These are phyloP conservation scores for Hypoxylon sp. DNA, from an alignment of 2,329 filamentous ascomycete species.

Conservation along the genomic window DNA sequence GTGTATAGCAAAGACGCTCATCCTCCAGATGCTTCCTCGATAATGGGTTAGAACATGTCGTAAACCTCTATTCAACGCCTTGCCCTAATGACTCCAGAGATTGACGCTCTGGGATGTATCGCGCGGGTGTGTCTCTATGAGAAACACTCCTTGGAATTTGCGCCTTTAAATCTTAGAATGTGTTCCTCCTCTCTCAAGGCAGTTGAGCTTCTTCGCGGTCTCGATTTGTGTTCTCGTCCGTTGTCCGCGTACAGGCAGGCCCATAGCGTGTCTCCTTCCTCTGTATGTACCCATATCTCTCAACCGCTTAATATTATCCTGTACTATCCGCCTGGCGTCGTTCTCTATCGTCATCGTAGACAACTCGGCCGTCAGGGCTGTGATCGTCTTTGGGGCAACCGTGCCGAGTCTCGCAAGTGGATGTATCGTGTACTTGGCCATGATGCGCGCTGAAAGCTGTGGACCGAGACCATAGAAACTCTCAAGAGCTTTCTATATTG, in stretches of 20 bases:
- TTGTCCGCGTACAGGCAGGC: constrained; percentile 91
- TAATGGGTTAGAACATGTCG: constrained; percentile 6
- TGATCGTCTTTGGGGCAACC: constrained; percentile 81
- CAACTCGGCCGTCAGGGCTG: constrained; percentile 86
- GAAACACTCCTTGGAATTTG: not conserved
- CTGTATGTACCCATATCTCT: constrained; percentile 93
- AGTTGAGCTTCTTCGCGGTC: constrained; percentile 75
- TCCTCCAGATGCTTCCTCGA: not conserved
- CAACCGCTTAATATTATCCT: constrained; percentile 87
- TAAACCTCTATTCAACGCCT: constrained; percentile 16
- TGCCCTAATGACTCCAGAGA: constrained; percentile 18
- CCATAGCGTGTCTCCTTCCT: constrained; percentile 92
- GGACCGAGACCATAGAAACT: constrained; percentile 89
- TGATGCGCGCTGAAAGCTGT: constrained; percentile 77
- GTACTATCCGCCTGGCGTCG: constrained; percentile 81
- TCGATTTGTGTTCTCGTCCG: constrained; percentile 82
- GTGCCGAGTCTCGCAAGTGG: constrained; percentile 83
- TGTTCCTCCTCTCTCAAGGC: constrained; percentile 62
- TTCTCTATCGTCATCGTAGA: constrained; percentile 95
- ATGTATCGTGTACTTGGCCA: constrained; percentile 92
- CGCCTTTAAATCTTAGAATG: constrained; percentile 40
- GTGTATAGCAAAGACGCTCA: constrained; percentile 12
- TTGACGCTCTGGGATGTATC: constrained; percentile 5
- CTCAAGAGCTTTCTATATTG: constrained; percentile 77
- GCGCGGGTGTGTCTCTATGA: not conserved